A percentile compares a stretch with the other conserved stretches of the same genome.
Conservation (phyloP, 2,329 filamentous ascomycete species). For the Fusarium kyushuense region DNA sequence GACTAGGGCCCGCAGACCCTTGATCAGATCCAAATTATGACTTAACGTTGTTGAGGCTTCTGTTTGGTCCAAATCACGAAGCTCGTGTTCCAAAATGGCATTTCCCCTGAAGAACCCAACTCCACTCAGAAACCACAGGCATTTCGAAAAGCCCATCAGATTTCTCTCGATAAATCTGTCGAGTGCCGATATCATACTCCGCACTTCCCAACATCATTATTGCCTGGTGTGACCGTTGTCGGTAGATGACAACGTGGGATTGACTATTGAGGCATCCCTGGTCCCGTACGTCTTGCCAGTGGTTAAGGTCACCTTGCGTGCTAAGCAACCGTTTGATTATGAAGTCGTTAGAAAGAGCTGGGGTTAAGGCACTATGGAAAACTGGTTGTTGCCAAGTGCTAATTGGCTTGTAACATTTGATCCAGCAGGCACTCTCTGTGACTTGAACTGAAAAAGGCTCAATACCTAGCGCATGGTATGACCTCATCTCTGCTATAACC, state of each 20-base stretch:
- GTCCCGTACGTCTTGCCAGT: slow-evolving; percentile 1
- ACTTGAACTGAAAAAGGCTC: not conserved
- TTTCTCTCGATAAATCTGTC: not conserved
- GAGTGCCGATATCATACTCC: not conserved
- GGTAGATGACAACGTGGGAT: slow-evolving; percentile 8
- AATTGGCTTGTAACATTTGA: not conserved
- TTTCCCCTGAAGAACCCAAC: slow-evolving; percentile 26
- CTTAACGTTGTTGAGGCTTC: slow-evolving; percentile 32
- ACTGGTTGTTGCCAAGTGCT: too few species aligned
- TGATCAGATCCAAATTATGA: slow-evolving; percentile 42
- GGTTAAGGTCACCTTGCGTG: not conserved
- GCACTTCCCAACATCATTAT: slow-evolving; percentile 25
- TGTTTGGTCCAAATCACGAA: slow-evolving; percentile 44
- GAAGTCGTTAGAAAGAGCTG: slow-evolving; percentile 9
- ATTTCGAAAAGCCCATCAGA: slow-evolving; percentile 35
- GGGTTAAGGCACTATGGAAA: not conserved
- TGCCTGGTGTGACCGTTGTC: slow-evolving; percentile 4
- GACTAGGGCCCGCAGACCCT: slow-evolving; percentile 31
- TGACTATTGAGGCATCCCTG: slow-evolving; percentile 3
- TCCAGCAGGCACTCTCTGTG: not conserved
- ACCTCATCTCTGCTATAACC: slow-evolving; percentile 17
- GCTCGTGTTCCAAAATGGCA: slow-evolving; percentile 53
- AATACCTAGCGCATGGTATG: slow-evolving; percentile 5
- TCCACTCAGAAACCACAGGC: slow-evolving; percentile 23
- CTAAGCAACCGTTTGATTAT: not conserved